phyloP scores from a whole-genome alignment of 352 stramenopile species.

The Salisapilia sapeloensis region DNA sequence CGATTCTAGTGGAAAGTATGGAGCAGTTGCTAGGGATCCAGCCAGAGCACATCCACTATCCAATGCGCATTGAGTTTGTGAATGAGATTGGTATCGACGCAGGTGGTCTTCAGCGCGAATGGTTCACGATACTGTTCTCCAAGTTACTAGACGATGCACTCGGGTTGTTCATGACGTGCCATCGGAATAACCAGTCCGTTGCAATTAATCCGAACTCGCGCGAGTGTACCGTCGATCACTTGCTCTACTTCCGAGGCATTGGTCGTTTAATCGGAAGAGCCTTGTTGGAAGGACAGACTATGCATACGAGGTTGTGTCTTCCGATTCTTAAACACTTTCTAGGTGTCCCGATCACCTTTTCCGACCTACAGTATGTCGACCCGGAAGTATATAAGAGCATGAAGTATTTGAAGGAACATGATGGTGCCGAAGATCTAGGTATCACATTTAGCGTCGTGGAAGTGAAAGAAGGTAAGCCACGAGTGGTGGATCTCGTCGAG shows the following conservation, averaged over 20 bases:
- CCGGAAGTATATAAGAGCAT: slow-evolving; percentile 65
- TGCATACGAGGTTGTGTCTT: slow-evolving; percentile 49
- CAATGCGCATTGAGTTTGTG: slow-evolving; percentile 77
- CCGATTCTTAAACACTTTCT: slow-evolving; percentile 71
- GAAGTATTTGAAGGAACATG: slow-evolving; percentile 47
- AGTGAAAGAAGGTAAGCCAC: slow-evolving; percentile 28
- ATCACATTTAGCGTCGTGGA: slow-evolving; percentile 65
- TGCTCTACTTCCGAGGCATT: slow-evolving; percentile 80
- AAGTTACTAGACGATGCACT: slow-evolving; percentile 46
- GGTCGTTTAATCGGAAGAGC: slow-evolving; percentile 47
- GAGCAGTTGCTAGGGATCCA: slow-evolving; percentile 65
- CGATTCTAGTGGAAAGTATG: slow-evolving; percentile 67
- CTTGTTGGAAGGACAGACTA: slow-evolving; percentile 55
- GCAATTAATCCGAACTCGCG: slow-evolving; percentile 63
- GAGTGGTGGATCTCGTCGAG: slow-evolving; percentile 44
- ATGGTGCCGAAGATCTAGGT: slow-evolving; percentile 42
- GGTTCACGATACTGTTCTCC: slow-evolving; percentile 63
- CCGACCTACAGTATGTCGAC: slow-evolving; percentile 66
- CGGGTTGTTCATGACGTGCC: slow-evolving; percentile 60
- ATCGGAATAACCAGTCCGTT: slow-evolving; percentile 48
- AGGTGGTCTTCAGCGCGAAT: slow-evolving; percentile 59
- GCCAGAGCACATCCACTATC: slow-evolving; percentile 55
- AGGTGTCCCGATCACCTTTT: slow-evolving; percentile 66
- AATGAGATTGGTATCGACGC: slow-evolving; percentile 63
- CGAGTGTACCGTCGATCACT: slow-evolving; percentile 47